phyloP scores from a whole-genome alignment of 2,329 filamentous ascomycete genomes.

The Blastomyces emzantsi region DNA sequence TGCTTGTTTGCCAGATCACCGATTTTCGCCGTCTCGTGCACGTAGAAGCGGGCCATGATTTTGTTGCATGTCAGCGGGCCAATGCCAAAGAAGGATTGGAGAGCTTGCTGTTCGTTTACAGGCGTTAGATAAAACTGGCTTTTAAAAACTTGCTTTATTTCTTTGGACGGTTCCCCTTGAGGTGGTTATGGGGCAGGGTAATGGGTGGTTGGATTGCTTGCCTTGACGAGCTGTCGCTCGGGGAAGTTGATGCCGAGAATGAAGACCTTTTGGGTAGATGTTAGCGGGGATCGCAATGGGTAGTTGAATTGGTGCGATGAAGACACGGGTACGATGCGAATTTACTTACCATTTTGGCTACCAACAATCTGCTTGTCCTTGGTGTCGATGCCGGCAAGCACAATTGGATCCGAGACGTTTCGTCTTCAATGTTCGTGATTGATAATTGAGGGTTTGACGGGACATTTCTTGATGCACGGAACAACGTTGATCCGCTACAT shows the following conservation, averaged over 20 bases:
- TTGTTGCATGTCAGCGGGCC: constrained; percentile 60
- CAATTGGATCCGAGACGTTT: background rate
- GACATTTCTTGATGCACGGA: constrained; percentile 7
- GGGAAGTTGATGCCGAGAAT: constrained; percentile 80
- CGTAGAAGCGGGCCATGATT: constrained; percentile 80
- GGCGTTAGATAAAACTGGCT: background rate
- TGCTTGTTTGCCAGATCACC: constrained; percentile 66
- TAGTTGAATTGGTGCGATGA: background rate
- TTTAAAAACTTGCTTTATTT: background rate
- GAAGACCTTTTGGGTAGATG: constrained; percentile 54
- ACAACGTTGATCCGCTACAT: constrained; percentile 5
- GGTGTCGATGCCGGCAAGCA: background rate
- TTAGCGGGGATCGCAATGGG: background rate
- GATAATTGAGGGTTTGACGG: background rate
- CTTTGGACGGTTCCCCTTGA: background rate
- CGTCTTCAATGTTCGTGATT: background rate
- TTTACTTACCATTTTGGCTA: constrained; percentile 26
- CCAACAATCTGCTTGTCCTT: background rate
- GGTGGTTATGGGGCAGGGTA: background rate
- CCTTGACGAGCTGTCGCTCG: constrained; percentile 74
- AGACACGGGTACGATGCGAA: background rate
- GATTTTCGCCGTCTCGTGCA: constrained; percentile 74
- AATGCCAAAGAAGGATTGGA: constrained; percentile 80
- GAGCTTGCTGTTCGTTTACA: constrained; percentile 37
- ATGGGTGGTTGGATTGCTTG: constrained; percentile 32